These are phyloP conservation scores for Plasmodium gaboni DNA, from an alignment of 169 alveolate species.

Conservation along the genomic window DNA sequence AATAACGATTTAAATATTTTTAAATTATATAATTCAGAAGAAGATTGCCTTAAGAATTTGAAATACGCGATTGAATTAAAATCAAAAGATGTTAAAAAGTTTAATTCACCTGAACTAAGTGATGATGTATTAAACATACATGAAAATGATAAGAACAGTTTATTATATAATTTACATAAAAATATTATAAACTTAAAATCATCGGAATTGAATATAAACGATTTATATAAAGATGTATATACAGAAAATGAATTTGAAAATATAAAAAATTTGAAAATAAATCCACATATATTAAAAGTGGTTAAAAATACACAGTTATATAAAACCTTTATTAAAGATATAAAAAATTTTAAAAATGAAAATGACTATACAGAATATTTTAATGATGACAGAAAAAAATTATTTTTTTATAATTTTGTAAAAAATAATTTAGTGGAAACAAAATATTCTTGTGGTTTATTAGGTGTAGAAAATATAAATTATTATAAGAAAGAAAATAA, in stretches of 20 bases:
- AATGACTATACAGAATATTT: slow-evolving; percentile 17
- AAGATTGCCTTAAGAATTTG: slow-evolving; percentile 45
- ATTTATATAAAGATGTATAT: slow-evolving; percentile 49
- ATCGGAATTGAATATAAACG: slow-evolving; percentile 14
- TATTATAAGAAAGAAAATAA: slow-evolving; percentile 2
- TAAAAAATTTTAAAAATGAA: slow-evolving; percentile 44
- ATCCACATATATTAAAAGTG: slow-evolving; percentile 4
- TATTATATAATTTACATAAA: background rate
- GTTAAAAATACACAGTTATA: slow-evolving; percentile 23
- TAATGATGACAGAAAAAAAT: slow-evolving; percentile 30
- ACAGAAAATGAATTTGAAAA: slow-evolving; percentile 13
- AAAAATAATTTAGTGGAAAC: slow-evolving; percentile 39
- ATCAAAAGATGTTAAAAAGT: background rate
- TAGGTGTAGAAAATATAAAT: slow-evolving; percentile 35
- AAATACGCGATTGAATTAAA: slow-evolving; percentile 46
- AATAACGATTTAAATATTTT: slow-evolving; percentile 46
- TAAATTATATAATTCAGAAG: slow-evolving; percentile 33
- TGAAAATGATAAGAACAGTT: slow-evolving; percentile 11
- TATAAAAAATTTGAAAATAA: slow-evolving; percentile 17
- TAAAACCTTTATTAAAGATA: slow-evolving; percentile 38
- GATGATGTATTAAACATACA: background rate
- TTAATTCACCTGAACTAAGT: background rate
- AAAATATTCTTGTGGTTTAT: slow-evolving; percentile 34
- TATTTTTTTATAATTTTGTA: slow-evolving; percentile 60
- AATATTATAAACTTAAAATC: no score